A percentile compares a stretch with the other conserved stretches of the same genome.
phyloP scores from a whole-genome alignment of 208 protist species.

The Acanthamoeba royreba region DNA sequence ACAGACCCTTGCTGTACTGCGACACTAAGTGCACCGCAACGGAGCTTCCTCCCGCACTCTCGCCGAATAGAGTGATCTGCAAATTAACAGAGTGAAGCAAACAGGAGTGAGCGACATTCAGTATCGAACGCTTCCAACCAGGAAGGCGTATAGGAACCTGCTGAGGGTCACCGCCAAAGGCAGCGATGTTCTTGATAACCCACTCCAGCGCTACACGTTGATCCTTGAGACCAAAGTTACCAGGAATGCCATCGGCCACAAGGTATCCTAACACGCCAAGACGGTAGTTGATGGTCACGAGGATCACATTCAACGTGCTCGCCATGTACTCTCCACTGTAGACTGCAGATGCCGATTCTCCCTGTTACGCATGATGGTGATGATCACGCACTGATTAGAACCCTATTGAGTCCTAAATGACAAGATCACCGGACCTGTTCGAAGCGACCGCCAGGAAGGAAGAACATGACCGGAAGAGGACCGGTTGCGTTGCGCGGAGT shows the following conservation, averaged over 20 bases:
- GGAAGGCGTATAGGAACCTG: too few relatives aligned
- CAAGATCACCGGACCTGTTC: not conserved
- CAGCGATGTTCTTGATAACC: conserved; percentile 47
- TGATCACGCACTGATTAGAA: too few relatives aligned
- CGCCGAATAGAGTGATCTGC: conserved; percentile 72
- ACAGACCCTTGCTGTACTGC: conserved; percentile 57
- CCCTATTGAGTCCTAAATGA: too few relatives aligned
- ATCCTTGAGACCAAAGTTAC: conserved; percentile 36
- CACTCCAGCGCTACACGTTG: conserved; percentile 42
- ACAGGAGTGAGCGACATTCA: not conserved
- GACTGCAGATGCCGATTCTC: not conserved
- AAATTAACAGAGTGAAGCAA: not conserved
- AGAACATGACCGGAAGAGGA: not conserved
- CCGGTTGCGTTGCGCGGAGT: not conserved
- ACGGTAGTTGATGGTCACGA: conserved; percentile 50
- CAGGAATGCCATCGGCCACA: not conserved
- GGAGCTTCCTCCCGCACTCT: conserved; percentile 72
- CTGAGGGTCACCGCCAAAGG: conserved; percentile 43
- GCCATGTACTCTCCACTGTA: not conserved
- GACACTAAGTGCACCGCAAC: conserved; percentile 65
- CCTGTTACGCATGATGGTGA: not conserved
- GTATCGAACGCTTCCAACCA: not conserved
- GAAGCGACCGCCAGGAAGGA: not conserved
- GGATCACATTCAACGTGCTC: not conserved
- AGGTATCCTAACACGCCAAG: conserved; percentile 55